Evolutionary conservation across 345 rosid genomes (phyloP).

Genomic region (Zanthoxylum bungeanum): DNA sequence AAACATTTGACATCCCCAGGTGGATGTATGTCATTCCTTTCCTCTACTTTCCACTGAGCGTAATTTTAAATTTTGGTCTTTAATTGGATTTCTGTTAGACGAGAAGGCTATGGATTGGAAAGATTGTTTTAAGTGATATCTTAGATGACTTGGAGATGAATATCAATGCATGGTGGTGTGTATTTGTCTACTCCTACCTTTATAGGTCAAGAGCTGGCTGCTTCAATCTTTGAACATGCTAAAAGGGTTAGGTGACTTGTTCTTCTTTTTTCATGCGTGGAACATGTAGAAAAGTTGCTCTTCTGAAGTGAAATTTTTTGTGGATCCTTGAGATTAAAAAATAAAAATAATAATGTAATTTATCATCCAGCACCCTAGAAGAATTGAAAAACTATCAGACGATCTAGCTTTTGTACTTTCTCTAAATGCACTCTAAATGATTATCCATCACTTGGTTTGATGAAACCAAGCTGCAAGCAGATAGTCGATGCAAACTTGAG

Average conservation of each 20-base stretch:
- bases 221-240: neutral
- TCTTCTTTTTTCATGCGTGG: neutral
- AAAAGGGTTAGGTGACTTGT: neutral
- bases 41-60: neutral
- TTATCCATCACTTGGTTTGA: neutral
- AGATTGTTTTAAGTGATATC: neutral
- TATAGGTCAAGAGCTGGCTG: neutral
- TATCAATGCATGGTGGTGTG: neutral
- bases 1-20: neutral
- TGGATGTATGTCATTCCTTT: neutral
- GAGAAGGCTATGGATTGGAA: neutral
- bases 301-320: neutral
- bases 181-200: neutral
- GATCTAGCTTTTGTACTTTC: neutral
- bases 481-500: neutral
- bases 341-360: neutral
- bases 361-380: neutral
- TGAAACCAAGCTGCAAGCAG: constrained; percentile 1
- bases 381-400: neutral
- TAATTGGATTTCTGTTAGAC: neutral
- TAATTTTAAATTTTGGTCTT: neutral
- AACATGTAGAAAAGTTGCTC: neutral
- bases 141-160: neutral
- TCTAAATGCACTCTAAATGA: neutral
- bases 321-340: neutral